These are phyloP conservation scores for Saccharomycopsis sp. DNA, from an alignment of 805 yeast genomes.

Conservation along the genomic window DNA sequence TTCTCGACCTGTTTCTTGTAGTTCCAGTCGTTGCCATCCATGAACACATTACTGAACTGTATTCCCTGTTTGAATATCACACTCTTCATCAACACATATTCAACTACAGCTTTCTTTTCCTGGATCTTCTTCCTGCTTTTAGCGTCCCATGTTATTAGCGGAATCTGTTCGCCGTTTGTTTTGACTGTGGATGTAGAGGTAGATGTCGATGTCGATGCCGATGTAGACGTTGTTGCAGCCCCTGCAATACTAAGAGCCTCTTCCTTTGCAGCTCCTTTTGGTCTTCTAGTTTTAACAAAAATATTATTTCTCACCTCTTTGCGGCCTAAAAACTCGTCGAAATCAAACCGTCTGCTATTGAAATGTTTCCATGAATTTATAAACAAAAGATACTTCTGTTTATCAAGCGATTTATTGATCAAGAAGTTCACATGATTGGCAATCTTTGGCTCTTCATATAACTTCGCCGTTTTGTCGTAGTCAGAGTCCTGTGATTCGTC, in stretches of 20 bases:
- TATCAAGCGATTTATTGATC: conserved; percentile 5
- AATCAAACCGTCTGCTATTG: background rate
- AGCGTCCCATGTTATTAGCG: background rate
- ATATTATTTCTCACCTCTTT: background rate
- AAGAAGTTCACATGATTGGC: conserved; percentile 8
- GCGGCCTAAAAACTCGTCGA: background rate
- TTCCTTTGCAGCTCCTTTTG: background rate
- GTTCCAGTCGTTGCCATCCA: conserved; percentile 14
- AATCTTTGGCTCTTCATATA: background rate
- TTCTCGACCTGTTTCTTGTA: background rate
- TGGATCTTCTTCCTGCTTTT: background rate
- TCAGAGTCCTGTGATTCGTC: background rate
- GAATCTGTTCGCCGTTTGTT: background rate
- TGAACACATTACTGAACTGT: conserved; percentile 9
- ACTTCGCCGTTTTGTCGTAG: background rate
- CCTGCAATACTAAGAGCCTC: background rate
- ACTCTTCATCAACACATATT: conserved; percentile 5
- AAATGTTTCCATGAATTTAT: conserved; percentile 3
- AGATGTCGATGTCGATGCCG: background rate
- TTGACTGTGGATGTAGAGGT: background rate
- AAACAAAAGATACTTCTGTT: conserved; percentile 1
- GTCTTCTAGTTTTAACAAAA: background rate
- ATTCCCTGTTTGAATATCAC: conserved; percentile 15
- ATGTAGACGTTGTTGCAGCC: background rate
- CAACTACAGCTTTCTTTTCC: background rate